Percentiles rank a stretch among this genome's conserved stretches.
phyloP scores from a whole-genome alignment of 2,329 filamentous ascomycete genomes.

The Celoporthe dispersa region DNA sequence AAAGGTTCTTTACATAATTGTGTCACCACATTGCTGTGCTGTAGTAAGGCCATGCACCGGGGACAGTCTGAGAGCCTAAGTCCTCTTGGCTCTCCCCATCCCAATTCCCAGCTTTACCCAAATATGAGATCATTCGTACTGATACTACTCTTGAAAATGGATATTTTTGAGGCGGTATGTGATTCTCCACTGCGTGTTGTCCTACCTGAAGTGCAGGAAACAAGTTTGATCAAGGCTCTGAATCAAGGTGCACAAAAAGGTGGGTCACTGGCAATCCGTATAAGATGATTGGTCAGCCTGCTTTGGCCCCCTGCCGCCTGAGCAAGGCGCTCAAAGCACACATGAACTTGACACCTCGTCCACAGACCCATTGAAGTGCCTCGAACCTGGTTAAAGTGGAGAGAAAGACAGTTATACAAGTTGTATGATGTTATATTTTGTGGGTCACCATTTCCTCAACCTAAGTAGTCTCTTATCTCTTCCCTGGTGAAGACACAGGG shows the following conservation, averaged over 20 bases:
- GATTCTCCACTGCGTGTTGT: background rate
- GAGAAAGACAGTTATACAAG: no score
- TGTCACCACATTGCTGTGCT: no score
- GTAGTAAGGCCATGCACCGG: no score
- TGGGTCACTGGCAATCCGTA: constrained; percentile 1
- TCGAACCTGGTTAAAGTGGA: background rate
- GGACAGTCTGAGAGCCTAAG: no score
- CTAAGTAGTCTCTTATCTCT: background rate
- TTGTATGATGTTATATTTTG: background rate
- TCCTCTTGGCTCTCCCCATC: no score
- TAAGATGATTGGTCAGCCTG: constrained; percentile 20
- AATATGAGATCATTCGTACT: background rate
- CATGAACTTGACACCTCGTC: no score
- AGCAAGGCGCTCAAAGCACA: background rate
- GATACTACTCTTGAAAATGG: background rate
- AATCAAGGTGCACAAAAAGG: background rate
- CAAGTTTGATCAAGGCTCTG: no score
- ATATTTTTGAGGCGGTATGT: background rate
- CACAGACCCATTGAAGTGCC: background rate
- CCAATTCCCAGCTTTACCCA: background rate
- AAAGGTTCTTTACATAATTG: no score
- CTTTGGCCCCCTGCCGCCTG: background rate
- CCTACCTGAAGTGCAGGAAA: background rate
- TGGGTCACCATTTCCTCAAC: no score
- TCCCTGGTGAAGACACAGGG: background rate